Conservation (phyloP, 805 yeast species). For the Candida rishiriensis region DNA sequence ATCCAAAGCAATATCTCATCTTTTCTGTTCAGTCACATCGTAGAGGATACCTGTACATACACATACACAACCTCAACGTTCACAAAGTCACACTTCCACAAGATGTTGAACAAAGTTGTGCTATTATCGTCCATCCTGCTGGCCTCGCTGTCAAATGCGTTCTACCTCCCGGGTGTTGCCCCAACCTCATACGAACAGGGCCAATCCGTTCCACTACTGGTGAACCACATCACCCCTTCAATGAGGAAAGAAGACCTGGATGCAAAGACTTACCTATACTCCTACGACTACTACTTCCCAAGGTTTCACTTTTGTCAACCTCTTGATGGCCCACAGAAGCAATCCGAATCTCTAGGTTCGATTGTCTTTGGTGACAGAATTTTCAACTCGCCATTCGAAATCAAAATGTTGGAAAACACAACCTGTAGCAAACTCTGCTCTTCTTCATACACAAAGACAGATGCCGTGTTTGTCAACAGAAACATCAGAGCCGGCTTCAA, state of each 20-base stretch:
- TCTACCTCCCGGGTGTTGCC: slow-evolving; percentile 94
- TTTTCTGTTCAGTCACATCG: too few relatives aligned
- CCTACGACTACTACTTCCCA: slow-evolving; percentile 80
- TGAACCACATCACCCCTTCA: slow-evolving; percentile 87
- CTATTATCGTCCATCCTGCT: slow-evolving; percentile 1
- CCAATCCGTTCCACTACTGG: slow-evolving; percentile 71
- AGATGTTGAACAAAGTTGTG: too few relatives aligned
- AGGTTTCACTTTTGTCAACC: slow-evolving; percentile 85
- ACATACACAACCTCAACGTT: too few relatives aligned
- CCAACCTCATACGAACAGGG: slow-evolving; percentile 81
- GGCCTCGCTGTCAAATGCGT: slow-evolving; percentile 39
- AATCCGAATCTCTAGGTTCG: slow-evolving; percentile 87
- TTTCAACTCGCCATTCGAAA: slow-evolving; percentile 82
- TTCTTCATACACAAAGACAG: slow-evolving; percentile 54
- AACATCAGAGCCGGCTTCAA: slow-evolving; percentile 78
- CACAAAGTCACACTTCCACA: too few relatives aligned
- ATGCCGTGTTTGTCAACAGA: slow-evolving; percentile 70
- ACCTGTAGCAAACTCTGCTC: slow-evolving; percentile 68
- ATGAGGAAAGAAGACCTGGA: slow-evolving; percentile 37
- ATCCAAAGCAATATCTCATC: too few relatives aligned
- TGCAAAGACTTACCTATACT: slow-evolving; percentile 55
- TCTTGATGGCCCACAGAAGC: slow-evolving; percentile 56
- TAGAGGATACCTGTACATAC: too few relatives aligned
- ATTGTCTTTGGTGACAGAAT: slow-evolving; percentile 94
- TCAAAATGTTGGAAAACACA: slow-evolving; percentile 71